These are phyloP conservation scores for Talaromyces pinophilus DNA, from an alignment of 2,329 filamentous ascomycete species.

Conservation along the genomic window DNA sequence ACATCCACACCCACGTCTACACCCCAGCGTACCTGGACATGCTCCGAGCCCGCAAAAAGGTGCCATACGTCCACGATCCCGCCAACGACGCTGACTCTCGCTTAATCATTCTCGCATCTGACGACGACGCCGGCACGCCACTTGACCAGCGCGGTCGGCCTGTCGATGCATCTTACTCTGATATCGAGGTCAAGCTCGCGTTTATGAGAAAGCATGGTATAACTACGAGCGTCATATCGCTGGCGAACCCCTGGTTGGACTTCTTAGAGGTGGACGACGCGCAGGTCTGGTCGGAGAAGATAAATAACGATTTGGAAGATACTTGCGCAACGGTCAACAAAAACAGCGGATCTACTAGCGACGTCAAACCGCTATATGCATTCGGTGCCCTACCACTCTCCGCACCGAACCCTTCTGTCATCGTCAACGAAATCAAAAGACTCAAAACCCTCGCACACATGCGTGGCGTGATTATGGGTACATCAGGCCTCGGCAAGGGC, in stretches of 20 bases:
- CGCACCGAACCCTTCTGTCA: conserved; percentile 62
- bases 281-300: conserved; percentile 61
- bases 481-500: conserved; percentile 74
- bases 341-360: conserved; percentile 24
- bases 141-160: conserved; percentile 67
- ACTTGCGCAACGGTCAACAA: conserved; percentile 61
- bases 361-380: conserved; percentile 67
- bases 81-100: conserved; percentile 38
- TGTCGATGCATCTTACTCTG: conserved; percentile 79
- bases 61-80: conserved; percentile 49
- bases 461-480: conserved; percentile 86
- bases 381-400: conserved; percentile 81
- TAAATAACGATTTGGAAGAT: conserved; percentile 75
- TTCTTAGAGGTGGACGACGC: conserved; percentile 68
- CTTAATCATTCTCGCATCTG: conserved; percentile 51
- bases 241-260: conserved; percentile 94
- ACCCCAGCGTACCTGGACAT: conserved; percentile 61
- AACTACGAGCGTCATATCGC: conserved; percentile 78
- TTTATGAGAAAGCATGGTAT: conserved; percentile 89
- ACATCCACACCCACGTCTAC: conserved; percentile 66
- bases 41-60: conserved; percentile 53
- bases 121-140: conserved; percentile 45
- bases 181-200: conserved; percentile 73
- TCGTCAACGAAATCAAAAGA: conserved; percentile 62
- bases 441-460: conserved; percentile 65